Evolutionary conservation across 1,139 yeast species (phyloP).

Genomic region (Geotrichum candidum): DNA sequence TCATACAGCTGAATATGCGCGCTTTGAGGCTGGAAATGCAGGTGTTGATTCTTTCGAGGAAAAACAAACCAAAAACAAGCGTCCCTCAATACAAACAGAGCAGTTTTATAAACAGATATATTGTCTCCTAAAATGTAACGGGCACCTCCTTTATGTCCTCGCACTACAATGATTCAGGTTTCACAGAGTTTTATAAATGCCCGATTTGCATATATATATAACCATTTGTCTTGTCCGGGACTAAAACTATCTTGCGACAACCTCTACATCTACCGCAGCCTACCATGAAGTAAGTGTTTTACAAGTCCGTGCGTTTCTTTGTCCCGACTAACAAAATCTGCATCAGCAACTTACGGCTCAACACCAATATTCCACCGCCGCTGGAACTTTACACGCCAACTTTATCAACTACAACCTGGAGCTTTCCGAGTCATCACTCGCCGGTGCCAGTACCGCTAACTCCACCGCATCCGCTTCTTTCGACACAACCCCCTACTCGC

Average conservation of each 20-base stretch:
- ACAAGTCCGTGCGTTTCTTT: not conserved
- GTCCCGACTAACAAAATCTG: not conserved
- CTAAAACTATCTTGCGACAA: not conserved
- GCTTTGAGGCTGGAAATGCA: not conserved
- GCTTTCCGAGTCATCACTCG: not conserved
- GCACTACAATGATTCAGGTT: too few species aligned
- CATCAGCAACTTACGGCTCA: not conserved
- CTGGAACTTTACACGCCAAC: constrained; percentile 7
- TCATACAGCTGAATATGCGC: not conserved
- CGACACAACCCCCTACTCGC: constrained; percentile 4
- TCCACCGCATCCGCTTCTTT: not conserved
- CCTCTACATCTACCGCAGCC: not conserved
- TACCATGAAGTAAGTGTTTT: not conserved
- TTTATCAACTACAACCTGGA: constrained; percentile 5
- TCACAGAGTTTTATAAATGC: too few species aligned
- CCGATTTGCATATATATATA: not conserved
- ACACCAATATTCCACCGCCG: not conserved
- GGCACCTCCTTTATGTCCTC: not conserved
- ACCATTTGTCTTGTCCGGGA: not conserved
- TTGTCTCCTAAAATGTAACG: too few species aligned
- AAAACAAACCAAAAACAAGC: not conserved
- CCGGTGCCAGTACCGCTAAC: not conserved
- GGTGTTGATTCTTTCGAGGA: not conserved
- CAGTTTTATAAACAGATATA: not conserved
- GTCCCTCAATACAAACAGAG: not conserved